Base-by-base conservation (phyloP, 2,329 filamentous ascomycete genomes). In the Colletotrichum sp. region DNA sequence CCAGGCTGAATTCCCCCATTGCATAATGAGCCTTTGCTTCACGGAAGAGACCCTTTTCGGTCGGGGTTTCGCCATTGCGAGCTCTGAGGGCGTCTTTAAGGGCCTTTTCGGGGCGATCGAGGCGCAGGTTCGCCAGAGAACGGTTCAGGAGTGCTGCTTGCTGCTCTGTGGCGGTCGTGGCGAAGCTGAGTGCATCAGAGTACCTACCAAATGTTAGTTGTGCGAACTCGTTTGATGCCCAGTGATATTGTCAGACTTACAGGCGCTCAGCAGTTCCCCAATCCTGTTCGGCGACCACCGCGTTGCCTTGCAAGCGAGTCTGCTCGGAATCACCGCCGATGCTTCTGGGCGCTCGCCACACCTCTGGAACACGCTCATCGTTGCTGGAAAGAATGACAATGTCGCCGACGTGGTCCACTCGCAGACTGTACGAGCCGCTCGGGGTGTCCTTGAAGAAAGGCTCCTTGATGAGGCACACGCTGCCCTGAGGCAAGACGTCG, bases 401-500 rank as follows among this genome's bases (percentile, higher is more conserved):
- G 72, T 92, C 90, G 18, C 85, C 86, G 18, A 88, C 78, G 78
- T 92, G 90, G 72, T 92, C 90, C 8, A 91, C 87, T 7, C 89
- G 84, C 28, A 92, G 39, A 0, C 81, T 83, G 79, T 88, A 89
- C 0, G 81, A 64, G 3, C 86, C 86, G 32, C 86, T 80, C 0
- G 79, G 80, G 28, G 83, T 82, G 1, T 79, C 34, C 76, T 87
- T 89, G 77, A 91, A 85, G 78, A 86, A 92, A 0, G 90, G 89
- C 72, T 92, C 90, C 76, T 91, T 92, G 32, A 92, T 68, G 32
- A 91, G 78, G 13, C 86, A 82, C 0, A 87, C 78, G 15, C 80
- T 81, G 2, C 82, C 81, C 7, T 81, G 69, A 0, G 78, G 74
- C 5, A 90, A 67, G 1, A 85, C 78, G 7, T 87, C 80, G 6